Conservation (phyloP, 164 flowering plant genomes). For the Brasenia schreberi region DNA sequence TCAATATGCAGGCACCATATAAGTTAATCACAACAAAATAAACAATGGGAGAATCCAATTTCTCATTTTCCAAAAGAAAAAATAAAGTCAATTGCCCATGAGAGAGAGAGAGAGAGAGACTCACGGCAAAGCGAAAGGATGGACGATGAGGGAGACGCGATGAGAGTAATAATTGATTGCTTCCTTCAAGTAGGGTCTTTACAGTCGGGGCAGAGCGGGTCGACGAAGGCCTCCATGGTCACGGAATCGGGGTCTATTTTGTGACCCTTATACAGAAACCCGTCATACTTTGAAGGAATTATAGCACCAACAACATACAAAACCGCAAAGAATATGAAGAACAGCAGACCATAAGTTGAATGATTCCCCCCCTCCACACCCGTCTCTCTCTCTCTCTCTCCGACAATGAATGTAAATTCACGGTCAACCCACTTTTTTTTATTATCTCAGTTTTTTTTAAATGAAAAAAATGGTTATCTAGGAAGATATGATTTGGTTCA, state of each 20-base stretch:
- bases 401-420: neutral
- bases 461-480: too few species aligned
- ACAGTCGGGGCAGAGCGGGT: conserved; percentile 83
- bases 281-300: conserved; percentile 53
- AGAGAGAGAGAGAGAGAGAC: conserved; percentile 7
- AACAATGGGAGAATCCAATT: too few species aligned
- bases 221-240: conserved; percentile 67
- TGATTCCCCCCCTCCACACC: neutral
- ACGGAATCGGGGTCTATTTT: conserved; percentile 18
- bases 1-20: too few species aligned
- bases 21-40: too few species aligned
- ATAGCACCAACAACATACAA: neutral
- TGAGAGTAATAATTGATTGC: conserved; percentile 38
- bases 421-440: neutral
- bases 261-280: conserved; percentile 44
- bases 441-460: neutral
- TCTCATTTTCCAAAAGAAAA: too few species aligned
- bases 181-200: conserved; percentile 59
- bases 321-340: neutral
- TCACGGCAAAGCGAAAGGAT: conserved; percentile 75
- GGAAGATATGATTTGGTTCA: too few species aligned
- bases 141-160: conserved; percentile 42
- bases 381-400: neutral
- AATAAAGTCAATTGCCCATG: neutral
- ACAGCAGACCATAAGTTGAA: neutral